Conservation (phyloP, 805 yeast species). For the Candida andamanensis region DNA sequence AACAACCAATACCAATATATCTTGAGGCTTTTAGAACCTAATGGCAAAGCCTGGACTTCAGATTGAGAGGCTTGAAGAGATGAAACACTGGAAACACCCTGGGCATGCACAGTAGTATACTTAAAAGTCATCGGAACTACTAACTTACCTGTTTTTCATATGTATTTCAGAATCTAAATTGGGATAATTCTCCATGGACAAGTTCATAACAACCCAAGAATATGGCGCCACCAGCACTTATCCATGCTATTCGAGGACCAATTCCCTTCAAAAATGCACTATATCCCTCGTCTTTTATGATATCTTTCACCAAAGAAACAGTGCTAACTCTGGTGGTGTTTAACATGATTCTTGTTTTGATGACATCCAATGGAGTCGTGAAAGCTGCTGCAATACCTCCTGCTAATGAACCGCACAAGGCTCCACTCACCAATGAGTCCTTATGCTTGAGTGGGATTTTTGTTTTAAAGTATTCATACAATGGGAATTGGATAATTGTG, state of each 20-base stretch:
- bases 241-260: conserved; percentile 97
- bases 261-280: conserved; percentile 74
- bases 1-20: too few relatives aligned
- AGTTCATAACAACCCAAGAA: conserved; percentile 91
- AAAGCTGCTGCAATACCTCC: conserved; percentile 80
- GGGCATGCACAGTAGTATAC: too few relatives aligned
- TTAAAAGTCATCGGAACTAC: too few relatives aligned
- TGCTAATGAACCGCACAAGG: conserved; percentile 76
- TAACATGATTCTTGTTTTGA: conserved; percentile 84
- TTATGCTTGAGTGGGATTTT: conserved; percentile 34
- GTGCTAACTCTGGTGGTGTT: conserved; percentile 46
- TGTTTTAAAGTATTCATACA: conserved; percentile 78
- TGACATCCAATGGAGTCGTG: conserved; percentile 76
- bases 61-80: too few relatives aligned
- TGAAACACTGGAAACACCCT: too few relatives aligned
- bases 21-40: too few relatives aligned
- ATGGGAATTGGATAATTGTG: conserved; percentile 91
- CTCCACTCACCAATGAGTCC: conserved; percentile 68
- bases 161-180: background rate
- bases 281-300: conserved; percentile 70
- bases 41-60: too few relatives aligned
- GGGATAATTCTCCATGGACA: conserved; percentile 38
- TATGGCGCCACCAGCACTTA: conserved; percentile 96
- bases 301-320: conserved; percentile 41
- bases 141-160: too few relatives aligned